Evolutionary conservation across 2,329 filamentous ascomycete genomes (phyloP), one percentile per base, ranked within the genome.

Genomic region (Pezicula radicicola): DNA sequence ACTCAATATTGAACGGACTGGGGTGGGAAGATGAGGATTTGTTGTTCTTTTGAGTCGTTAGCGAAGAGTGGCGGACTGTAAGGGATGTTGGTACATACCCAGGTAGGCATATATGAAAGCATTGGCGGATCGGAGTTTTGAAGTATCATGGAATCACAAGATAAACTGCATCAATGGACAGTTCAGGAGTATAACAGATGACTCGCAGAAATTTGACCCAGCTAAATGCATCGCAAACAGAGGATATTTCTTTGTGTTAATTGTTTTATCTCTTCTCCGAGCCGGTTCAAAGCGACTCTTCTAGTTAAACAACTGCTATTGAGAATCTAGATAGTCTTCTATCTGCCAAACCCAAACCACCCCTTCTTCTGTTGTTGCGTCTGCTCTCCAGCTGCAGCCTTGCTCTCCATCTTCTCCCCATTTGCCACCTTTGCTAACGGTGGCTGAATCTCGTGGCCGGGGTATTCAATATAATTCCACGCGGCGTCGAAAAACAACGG

Each of bases 381-480:
- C 73, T 63, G 53, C 66, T 59, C 57, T 21, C 60, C 56, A 7
- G 58, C 60, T 36, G 30, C 12, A 12, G 7, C 47, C 53, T 18
- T 48, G 55, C 47, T 54, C 53, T 8, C 50, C 47, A 42, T 50
- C 52, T 21, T 50, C 55, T 35, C 10, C 51, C 45, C 59, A 53
- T 58, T 60, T 36, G 51, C 61, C 58, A 61, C 60, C 59, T 60
- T 59, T 59, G 62, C 60, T 21, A 55, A 58, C 6, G 55, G 59
- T 50, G 60, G 63, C 53, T 70, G 60, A 6, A 67, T 65, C 30
- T 70, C 60, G 60, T 83, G 83, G 33, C 84, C 85, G 0, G 92
- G 91, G 66, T 99, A 99, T 46, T 91, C 84, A 56, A 99, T 92
- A 68, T 97, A 97, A 68, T 97, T 97, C 89, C 91, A 99, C 9